These are phyloP conservation scores for Gloeophyllum trabeum DNA, from an alignment of 768 basidiomycete species.

Conservation along the genomic window DNA sequence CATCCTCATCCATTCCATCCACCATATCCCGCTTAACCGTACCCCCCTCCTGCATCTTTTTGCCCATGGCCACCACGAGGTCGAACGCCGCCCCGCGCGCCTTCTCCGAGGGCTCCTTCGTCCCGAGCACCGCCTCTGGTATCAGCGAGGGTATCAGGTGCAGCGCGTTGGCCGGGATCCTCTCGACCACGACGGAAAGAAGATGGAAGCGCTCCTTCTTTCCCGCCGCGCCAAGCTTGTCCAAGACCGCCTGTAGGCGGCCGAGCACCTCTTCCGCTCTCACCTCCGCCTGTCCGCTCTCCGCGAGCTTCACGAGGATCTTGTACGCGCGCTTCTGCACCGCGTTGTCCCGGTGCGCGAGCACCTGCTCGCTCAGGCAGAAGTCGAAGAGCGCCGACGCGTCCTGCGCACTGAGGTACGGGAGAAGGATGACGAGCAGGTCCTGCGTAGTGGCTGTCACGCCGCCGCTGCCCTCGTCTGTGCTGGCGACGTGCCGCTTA, in stretches of 20 bases:
- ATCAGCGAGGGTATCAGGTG: constrained; percentile 84
- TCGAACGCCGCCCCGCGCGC: constrained; percentile 86
- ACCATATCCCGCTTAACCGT: constrained; percentile 65
- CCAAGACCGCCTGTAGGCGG: constrained; percentile 51
- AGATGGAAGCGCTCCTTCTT: constrained; percentile 88
- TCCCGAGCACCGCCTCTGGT: constrained; percentile 89
- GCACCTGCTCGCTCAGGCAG: constrained; percentile 55
- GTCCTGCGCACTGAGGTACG: constrained; percentile 55
- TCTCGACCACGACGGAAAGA: constrained; percentile 54
- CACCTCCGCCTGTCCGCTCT: constrained; percentile 41
- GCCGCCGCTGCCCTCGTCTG: constrained; percentile 26
- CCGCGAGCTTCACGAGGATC: constrained; percentile 65
- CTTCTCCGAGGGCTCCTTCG: constrained; percentile 94
- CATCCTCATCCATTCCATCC: constrained; percentile 76
- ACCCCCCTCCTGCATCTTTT: constrained; percentile 84
- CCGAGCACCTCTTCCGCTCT: constrained; percentile 51
- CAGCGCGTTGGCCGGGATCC: constrained; percentile 57
- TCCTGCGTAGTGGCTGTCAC: constrained; percentile 66
- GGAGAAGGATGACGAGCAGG: constrained; percentile 75
- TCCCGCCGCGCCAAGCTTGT: constrained; percentile 67
- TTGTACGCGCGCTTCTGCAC: constrained; percentile 96
- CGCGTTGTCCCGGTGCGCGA: constrained; percentile 72
- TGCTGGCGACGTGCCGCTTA: constrained; percentile 43
- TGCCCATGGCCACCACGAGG: constrained; percentile 81
- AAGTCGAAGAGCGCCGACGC: constrained; percentile 53